A percentile compares a stretch with the other conserved stretches of the same genome.
Conservation (phyloP, 2,329 filamentous ascomycete genomes). For the Aspergillus sergii region DNA sequence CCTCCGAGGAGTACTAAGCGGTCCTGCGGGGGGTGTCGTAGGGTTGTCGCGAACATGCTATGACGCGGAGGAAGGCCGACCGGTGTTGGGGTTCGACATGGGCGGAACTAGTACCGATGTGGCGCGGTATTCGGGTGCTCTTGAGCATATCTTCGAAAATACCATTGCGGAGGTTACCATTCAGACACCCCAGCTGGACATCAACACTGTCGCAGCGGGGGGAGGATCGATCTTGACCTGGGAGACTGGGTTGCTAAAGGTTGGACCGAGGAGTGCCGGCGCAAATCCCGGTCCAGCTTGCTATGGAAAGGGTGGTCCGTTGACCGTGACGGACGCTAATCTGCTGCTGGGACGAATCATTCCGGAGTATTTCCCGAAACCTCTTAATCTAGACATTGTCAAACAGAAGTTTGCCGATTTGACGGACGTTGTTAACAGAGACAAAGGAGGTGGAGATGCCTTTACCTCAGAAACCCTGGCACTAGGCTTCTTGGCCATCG, state of each 20-base stretch:
- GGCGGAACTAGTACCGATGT: conserved; percentile 88
- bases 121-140: conserved; percentile 79
- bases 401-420: conserved; percentile 71
- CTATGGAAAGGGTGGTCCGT: conserved; percentile 84
- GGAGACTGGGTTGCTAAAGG: conserved; percentile 82
- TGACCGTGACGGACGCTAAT: conserved; percentile 94
- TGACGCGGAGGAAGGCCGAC: conserved; percentile 74
- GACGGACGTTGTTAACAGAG: conserved; percentile 73
- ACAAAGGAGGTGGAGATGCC: conserved; percentile 42
- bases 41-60: conserved; percentile 91
- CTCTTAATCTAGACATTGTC: conserved; percentile 72
- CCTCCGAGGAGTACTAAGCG: conserved; percentile 79
- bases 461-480: conserved; percentile 83
- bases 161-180: conserved; percentile 89
- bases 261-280: conserved; percentile 85
- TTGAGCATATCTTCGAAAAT: conserved; percentile 91
- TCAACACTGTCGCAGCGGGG: conserved; percentile 90
- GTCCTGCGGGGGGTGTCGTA: conserved; percentile 85
- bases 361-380: conserved; percentile 87
- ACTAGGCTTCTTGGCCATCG: conserved; percentile 85
- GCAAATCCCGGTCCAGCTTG: conserved; percentile 89
- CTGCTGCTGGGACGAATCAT: conserved; percentile 79
- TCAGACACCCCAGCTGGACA: conserved; percentile 87
- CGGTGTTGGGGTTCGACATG: conserved; percentile 95
- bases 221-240: conserved; percentile 72